Conservation (phyloP, 345 rosid species). For the Leavenworthia alabamica region DNA sequence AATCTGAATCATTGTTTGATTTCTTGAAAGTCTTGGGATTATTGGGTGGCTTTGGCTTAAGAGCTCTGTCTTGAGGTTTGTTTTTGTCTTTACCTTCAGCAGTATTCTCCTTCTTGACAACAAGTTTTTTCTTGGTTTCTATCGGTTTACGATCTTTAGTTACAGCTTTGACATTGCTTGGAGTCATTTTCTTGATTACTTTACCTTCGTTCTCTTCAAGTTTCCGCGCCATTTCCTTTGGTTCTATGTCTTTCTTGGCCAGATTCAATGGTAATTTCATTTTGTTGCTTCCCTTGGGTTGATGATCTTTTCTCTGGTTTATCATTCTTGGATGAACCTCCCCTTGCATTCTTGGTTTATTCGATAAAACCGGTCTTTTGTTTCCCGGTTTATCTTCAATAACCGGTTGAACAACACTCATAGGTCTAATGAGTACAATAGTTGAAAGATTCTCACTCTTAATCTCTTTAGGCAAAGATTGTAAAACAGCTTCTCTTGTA, state of each 20-base stretch:
- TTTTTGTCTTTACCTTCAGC: constrained; percentile 36
- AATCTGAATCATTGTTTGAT: constrained; percentile 24
- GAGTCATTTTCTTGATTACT: constrained; percentile 24
- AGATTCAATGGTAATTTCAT: constrained; percentile 15
- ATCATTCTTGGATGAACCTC: constrained; percentile 29
- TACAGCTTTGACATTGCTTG: constrained; percentile 32
- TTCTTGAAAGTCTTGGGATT: constrained; percentile 28
- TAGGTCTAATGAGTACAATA: constrained; percentile 62
- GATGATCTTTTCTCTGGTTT: constrained; percentile 29
- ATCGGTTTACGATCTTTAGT: constrained; percentile 25
- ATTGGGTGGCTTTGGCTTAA: constrained; percentile 29
- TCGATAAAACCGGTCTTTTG: constrained; percentile 16
- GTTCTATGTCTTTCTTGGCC: constrained; percentile 33
- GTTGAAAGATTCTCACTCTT: constrained; percentile 30
- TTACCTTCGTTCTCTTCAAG: constrained; percentile 35
- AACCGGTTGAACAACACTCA: constrained; percentile 19
- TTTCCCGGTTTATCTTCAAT: constrained; percentile 22
- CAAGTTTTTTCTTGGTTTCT: constrained; percentile 23
- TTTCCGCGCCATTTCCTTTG: constrained; percentile 18
- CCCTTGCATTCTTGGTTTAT: constrained; percentile 32
- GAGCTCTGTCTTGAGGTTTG: constrained; percentile 34
- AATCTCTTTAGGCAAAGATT: constrained; percentile 29
- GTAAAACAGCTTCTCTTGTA: constrained; percentile 7
- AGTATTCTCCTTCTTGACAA: constrained; percentile 31
- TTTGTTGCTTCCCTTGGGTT: constrained; percentile 16